Conservation (phyloP, 2,329 filamentous ascomycete species). For the Colletotrichum lindemuthianum region DNA sequence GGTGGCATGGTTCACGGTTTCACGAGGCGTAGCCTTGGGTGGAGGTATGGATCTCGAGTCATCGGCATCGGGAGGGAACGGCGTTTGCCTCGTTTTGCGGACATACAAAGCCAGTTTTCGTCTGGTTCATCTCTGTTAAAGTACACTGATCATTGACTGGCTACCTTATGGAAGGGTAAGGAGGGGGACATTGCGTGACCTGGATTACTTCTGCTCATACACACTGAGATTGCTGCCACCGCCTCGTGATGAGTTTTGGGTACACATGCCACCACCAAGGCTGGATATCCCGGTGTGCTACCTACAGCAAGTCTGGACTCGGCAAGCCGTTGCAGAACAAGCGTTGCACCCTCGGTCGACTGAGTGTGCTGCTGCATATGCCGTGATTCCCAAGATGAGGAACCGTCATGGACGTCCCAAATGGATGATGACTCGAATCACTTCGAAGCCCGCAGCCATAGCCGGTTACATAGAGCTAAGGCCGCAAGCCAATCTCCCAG, state of each 20-base stretch:
- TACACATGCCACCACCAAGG: conserved; percentile 8
- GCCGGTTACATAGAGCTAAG: too few relatives aligned
- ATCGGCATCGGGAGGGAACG: conserved; percentile 26
- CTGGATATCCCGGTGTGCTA: conserved; percentile 4
- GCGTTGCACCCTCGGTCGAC: too few relatives aligned
- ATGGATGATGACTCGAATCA: too few relatives aligned
- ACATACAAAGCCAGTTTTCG: conserved; percentile 26
- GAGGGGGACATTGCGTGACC: conserved; percentile 14
- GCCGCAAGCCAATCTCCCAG: too few relatives aligned
- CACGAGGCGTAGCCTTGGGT: conserved; percentile 34
- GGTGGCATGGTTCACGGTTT: conserved; percentile 23
- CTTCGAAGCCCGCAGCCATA: too few relatives aligned
- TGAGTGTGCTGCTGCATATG: too few relatives aligned
- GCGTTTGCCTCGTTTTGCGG: conserved; percentile 36
- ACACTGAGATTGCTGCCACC: conserved; percentile 17
- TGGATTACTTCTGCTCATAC: conserved; percentile 15
- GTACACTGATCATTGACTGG: conserved; percentile 35
- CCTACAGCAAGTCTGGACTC: neutral
- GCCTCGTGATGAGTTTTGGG: conserved; percentile 20
- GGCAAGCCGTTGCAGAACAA: too few relatives aligned
- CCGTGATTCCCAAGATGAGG: too few relatives aligned
- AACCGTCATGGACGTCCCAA: too few relatives aligned
- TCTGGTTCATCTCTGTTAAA: conserved; percentile 31
- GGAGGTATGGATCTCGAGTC: conserved; percentile 27
- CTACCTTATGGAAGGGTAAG: neutral